These are phyloP conservation scores for Truncatella angustata DNA, from an alignment of 2,329 filamentous ascomycete genomes.

Conservation along the genomic window DNA sequence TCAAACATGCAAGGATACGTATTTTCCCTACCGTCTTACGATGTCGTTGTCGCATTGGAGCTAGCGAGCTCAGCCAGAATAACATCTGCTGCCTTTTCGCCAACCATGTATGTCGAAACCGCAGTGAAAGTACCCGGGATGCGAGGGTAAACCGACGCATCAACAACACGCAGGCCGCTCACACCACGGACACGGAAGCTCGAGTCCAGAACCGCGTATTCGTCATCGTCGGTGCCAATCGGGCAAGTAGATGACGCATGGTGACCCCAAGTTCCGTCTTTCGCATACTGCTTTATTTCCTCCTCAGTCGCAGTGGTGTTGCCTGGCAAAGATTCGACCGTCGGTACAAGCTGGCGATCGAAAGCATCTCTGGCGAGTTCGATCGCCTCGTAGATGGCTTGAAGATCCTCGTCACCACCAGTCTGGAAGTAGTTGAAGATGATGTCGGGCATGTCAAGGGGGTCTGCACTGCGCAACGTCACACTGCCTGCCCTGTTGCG, in stretches of 20 bases:
- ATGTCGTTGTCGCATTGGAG: constrained; percentile 15
- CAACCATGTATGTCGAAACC: constrained; percentile 24
- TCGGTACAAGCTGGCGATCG: constrained; percentile 34
- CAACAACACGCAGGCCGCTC: constrained; percentile 50
- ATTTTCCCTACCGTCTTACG: constrained; percentile 3
- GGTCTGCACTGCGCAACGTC: constrained; percentile 56
- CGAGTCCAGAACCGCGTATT: constrained; percentile 48
- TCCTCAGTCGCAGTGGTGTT: constrained; percentile 26
- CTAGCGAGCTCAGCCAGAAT: constrained; percentile 36
- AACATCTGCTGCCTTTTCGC: constrained; percentile 24
- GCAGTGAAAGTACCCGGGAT: constrained; percentile 38
- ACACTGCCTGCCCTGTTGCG: constrained; percentile 62
- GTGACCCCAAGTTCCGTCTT: constrained; percentile 17
- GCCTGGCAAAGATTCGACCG: constrained; percentile 19
- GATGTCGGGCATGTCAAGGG: constrained; percentile 62
- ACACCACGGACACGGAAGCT: constrained; percentile 52
- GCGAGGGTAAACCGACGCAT: constrained; percentile 51
- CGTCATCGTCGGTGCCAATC: constrained; percentile 39
- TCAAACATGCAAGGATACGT: background rate
- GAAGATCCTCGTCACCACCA: constrained; percentile 43
- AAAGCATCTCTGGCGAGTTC: constrained; percentile 45
- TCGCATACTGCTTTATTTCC: constrained; percentile 17
- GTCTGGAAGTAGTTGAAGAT: constrained; percentile 56
- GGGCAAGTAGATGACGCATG: constrained; percentile 22
- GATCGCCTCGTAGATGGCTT: constrained; percentile 54